phyloP scores from a whole-genome alignment of 1,284 basidiomycete genomes.

The Cerioporus squamosus region DNA sequence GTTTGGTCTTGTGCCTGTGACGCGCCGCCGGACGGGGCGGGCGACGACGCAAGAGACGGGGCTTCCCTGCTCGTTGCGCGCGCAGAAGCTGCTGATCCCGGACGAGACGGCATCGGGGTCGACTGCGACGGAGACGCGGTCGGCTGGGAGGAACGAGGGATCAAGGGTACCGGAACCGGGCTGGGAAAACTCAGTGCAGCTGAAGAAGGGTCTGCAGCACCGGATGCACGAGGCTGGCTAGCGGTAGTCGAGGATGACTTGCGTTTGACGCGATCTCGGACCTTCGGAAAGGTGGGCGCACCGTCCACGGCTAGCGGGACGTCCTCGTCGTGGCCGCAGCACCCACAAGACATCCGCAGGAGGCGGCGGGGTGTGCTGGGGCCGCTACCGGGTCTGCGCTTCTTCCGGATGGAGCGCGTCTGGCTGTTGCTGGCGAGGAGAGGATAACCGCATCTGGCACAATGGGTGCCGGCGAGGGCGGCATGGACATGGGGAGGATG shows the following conservation, averaged over 20 bases:
- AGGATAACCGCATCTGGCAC: constrained; percentile 55
- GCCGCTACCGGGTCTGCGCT: constrained; percentile 2
- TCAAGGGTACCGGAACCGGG: too few species aligned
- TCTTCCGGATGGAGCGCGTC: constrained; percentile 29
- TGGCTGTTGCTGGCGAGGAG: constrained; percentile 37
- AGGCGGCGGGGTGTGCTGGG: constrained; percentile 11
- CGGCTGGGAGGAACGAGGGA: constrained; percentile 6
- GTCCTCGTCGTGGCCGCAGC: constrained; percentile 30
- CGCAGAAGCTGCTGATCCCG: constrained; percentile 2
- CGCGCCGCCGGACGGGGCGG: background rate
- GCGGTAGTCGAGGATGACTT: background rate
- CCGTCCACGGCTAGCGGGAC: constrained; percentile 18
- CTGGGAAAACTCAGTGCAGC: constrained; percentile 1
- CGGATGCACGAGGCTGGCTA: constrained; percentile 7
- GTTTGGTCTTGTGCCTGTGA: background rate
- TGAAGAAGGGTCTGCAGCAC: constrained; percentile 7
- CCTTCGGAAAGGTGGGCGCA: constrained; percentile 20
- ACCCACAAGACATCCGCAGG: constrained; percentile 29
- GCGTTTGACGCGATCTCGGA: constrained; percentile 18
- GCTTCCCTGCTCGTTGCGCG: constrained; percentile 1
- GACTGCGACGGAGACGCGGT: constrained; percentile 4
- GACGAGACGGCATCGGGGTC: constrained; percentile 15
- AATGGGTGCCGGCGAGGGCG: constrained; percentile 39
- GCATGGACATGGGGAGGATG: constrained; percentile 37
- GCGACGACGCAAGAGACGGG: constrained; percentile 3